Conservation (phyloP, 805 yeast species). For the Kazachstania viticola region DNA sequence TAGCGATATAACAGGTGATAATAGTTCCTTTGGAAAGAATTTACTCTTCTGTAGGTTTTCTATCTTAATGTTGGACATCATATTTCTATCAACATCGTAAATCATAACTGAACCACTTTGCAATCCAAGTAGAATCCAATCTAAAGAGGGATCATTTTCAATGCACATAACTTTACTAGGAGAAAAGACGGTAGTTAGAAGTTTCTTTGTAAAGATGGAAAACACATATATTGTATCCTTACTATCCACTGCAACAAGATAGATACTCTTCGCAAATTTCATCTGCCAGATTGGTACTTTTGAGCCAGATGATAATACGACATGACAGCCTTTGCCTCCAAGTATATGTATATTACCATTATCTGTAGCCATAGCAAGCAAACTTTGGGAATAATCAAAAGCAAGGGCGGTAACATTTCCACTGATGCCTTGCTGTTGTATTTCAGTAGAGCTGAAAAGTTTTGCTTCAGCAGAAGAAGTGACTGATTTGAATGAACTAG, state of each 20-base stretch:
- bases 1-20: conserved; percentile 55
- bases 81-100: conserved; percentile 74
- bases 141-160: conserved; percentile 77
- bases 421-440: conserved; percentile 41
- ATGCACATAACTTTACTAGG: conserved; percentile 58
- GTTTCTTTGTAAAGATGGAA: conserved; percentile 52
- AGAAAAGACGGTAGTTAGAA: conserved; percentile 49
- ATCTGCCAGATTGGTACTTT: conserved; percentile 42
- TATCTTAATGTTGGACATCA: conserved; percentile 50
- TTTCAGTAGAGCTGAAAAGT: conserved; percentile 24
- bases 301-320: conserved; percentile 43
- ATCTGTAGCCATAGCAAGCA: conserved; percentile 71
- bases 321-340: conserved; percentile 76
- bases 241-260: conserved; percentile 60
- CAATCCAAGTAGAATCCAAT: conserved; percentile 75
- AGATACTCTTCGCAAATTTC: conserved; percentile 68
- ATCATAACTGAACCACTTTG: conserved; percentile 61
- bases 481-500: conserved; percentile 25
- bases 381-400: conserved; percentile 79
- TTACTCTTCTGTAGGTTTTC: conserved; percentile 55
- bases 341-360: conserved; percentile 61
- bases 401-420: conserved; percentile 61
- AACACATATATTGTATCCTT: conserved; percentile 53
- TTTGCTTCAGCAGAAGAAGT: conserved; percentile 14
- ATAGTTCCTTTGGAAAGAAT: conserved; percentile 44